phyloP scores from a whole-genome alignment of 2,329 filamentous ascomycete genomes.

The Cordyceps militaris region DNA sequence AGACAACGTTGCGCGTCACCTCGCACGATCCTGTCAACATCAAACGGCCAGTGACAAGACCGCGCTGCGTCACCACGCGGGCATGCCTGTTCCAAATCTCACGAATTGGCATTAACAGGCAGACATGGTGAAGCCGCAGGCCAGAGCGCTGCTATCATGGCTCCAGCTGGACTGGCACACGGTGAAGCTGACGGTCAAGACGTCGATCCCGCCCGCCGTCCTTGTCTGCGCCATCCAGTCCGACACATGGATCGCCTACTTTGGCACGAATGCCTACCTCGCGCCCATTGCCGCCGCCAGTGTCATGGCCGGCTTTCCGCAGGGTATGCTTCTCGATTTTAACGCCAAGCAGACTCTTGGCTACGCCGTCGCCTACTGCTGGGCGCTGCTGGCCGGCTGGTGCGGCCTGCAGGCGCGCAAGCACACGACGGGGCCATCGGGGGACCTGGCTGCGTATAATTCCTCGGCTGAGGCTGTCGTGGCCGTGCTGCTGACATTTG shows the following conservation, averaged over 20 bases:
- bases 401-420: constrained; percentile 6
- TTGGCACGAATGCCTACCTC: constrained; percentile 9
- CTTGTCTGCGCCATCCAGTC: constrained; percentile 12
- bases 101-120: too few species aligned
- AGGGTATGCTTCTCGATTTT: constrained; percentile 9
- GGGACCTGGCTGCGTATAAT: not conserved
- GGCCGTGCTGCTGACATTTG: not conserved
- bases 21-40: not conserved
- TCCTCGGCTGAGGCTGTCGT: constrained; percentile 9
- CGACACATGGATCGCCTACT: constrained; percentile 7
- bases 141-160: not conserved
- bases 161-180: constrained; percentile 4
- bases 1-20: too few species aligned
- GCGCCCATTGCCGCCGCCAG: constrained; percentile 7
- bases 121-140: constrained; percentile 12
- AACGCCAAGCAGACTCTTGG: constrained; percentile 1
- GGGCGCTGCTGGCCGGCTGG: constrained; percentile 11
- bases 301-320: constrained; percentile 3
- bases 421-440: not conserved
- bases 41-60: not conserved
- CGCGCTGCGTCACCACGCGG: not conserved
- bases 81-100: not conserved
- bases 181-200: constrained; percentile 3
- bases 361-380: constrained; percentile 8
- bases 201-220: constrained; percentile 3